Evolutionary conservation across 2,329 filamentous ascomycete species (phyloP).

Genomic region (Tricladium varicosporioides): DNA sequence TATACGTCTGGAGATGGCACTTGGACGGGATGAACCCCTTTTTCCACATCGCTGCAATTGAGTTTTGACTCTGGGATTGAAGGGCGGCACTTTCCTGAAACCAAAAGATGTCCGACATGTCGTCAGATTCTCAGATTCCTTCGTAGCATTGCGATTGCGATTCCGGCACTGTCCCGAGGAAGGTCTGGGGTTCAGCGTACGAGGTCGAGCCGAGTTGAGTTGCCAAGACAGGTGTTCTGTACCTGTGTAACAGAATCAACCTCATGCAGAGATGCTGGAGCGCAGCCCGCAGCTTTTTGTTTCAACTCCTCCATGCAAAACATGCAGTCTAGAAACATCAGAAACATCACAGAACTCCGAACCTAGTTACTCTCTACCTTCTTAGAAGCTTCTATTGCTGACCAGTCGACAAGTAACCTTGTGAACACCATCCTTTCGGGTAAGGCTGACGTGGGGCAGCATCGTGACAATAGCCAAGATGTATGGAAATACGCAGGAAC

Average conservation of each 20-base stretch:
- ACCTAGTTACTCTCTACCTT: neutral
- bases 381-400: neutral
- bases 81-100: neutral
- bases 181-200: neutral
- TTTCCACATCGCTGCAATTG: neutral
- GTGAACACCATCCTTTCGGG: neutral
- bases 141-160: neutral
- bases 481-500: constrained; percentile 10
- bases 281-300: neutral
- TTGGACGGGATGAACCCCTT: neutral
- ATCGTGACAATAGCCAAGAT: neutral
- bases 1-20: neutral
- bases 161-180: neutral
- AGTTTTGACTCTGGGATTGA: neutral
- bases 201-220: neutral
- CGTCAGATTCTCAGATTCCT: neutral
- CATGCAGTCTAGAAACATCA: constrained; percentile 2
- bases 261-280: neutral
- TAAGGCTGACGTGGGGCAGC: constrained; percentile 10
- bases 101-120: neutral
- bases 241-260: neutral
- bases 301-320: neutral
- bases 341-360: neutral
- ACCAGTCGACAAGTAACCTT: neutral
- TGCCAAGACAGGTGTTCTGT: neutral